Evolutionary conservation across 2,329 filamentous ascomycete species (phyloP).

Genomic region (Zasmidium angulare): DNA sequence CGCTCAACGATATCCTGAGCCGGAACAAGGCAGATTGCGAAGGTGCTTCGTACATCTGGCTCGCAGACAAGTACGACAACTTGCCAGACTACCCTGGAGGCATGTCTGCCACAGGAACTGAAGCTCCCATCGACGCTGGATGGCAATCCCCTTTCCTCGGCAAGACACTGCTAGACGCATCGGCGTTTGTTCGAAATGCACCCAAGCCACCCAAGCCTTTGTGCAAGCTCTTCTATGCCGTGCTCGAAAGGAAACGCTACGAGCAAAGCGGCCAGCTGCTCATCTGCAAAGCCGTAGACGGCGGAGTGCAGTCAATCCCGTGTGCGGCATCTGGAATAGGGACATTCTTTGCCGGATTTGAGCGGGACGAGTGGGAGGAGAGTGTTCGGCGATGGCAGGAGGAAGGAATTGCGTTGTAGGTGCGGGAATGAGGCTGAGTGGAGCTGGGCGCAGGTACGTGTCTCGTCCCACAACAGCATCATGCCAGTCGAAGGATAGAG

Average conservation of each 20-base stretch:
- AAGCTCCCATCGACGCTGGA: constrained; percentile 1
- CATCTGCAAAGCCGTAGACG: constrained; percentile 4
- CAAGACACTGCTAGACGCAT: constrained; percentile 2
- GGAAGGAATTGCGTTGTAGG: neutral
- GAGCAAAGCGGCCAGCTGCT: neutral
- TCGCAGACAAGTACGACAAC: constrained; percentile 11
- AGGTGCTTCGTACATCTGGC: constrained; percentile 6
- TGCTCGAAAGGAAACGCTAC: neutral
- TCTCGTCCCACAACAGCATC: neutral
- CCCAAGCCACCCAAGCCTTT: constrained; percentile 4
- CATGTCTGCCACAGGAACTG: neutral
- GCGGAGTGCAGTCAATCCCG: constrained; percentile 6
- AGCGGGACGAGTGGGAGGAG: constrained; percentile 6
- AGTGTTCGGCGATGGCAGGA: neutral
- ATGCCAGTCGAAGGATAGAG: no score
- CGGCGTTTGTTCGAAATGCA: constrained; percentile 2
- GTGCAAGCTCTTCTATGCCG: constrained; percentile 7
- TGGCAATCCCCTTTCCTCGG: constrained; percentile 13
- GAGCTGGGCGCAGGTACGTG: neutral
- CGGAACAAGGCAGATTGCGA: constrained; percentile 4
- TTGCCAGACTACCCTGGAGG: constrained; percentile 2
- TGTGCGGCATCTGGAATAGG: neutral
- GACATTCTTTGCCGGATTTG: constrained; percentile 1
- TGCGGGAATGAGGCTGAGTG: neutral
- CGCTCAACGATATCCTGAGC: constrained; percentile 8